A percentile compares a stretch with the other conserved stretches of the same genome.
Conservation (phyloP, 202 grass and related monocot genomes). For the Brachypodium distachyon region DNA sequence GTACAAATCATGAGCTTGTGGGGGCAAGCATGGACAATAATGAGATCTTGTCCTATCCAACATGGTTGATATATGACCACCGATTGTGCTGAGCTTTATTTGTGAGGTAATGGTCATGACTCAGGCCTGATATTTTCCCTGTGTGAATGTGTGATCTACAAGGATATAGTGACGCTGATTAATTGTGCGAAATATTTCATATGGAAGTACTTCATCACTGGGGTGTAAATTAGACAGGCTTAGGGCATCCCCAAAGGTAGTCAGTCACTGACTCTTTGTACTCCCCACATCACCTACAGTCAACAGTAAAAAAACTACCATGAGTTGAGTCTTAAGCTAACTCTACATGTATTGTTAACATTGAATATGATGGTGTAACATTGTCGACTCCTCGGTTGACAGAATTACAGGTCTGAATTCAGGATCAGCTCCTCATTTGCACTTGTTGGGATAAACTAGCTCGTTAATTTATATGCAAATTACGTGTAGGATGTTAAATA, state of each 20-base stretch:
- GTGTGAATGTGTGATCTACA: constrained; percentile 6
- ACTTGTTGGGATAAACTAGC: neutral
- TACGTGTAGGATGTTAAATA: neutral
- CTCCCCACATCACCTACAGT: no score
- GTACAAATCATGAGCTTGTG: neutral
- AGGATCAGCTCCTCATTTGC: neutral
- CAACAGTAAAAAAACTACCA: no score
- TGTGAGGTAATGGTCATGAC: neutral
- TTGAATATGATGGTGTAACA: no score
- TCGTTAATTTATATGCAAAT: neutral
- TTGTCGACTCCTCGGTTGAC: no score
- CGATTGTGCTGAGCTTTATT: neutral
- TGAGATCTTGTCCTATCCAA: constrained; percentile 14
- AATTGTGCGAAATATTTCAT: neutral
- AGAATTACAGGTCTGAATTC: neutral
- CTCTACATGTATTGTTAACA: no score
- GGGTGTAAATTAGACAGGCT: neutral
- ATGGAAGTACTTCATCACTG: neutral
- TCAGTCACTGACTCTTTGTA: no score
- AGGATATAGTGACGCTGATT: neutral
- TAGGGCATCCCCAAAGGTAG: no score
- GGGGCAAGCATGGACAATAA: neutral
- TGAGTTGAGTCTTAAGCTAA: no score
- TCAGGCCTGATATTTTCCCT: neutral
- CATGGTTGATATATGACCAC: constrained; percentile 12